Evolutionary conservation across 169 alveolate species (phyloP), one percentile per base, ranked within the genome.

Genomic region (Toxoplasma gondii): DNA sequence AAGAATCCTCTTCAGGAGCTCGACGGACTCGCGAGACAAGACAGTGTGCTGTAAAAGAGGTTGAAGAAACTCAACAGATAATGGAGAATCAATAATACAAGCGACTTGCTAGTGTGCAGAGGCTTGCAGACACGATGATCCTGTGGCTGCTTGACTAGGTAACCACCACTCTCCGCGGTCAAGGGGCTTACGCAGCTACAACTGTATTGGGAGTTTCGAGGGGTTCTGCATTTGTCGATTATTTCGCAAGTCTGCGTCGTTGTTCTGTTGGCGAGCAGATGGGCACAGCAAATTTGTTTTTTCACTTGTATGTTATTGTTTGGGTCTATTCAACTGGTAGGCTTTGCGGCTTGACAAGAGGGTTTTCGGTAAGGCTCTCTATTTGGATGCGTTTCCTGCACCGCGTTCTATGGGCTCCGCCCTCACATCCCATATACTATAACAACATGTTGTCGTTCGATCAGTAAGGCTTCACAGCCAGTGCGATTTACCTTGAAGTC

Each of bases 361-460:
- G 54, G 64, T 82, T 82, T 43, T 82, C 90, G 4, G 90, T 82
- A 29, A 82, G 90, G n/a, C 64, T 82, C 64, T 82, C 90, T 29
- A 22, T 82, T 24, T 78, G 86, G 39, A 17, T 44, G 44, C 90
- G 90, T 44, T 41, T 82, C 34, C 90, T 12, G 64, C 90, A 82
- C 27, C 90, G 90, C 41, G 90, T 82, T 31, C 90, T 36, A 49
- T 82, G 90, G 54, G 90, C 64, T 27, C 90, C 90, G 4, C 90
- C 90, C 64, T 39, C 90, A 49, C 90, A 82, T 22, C 90, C 90
- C 19, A 43, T 24, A 44, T 82, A 82, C 90, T 82, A 67, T 44
- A 12, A 16, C 67, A 1, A 39, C 64, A 43, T 22, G 9, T 31
- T 36, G 53, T 82, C 27, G 39, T 31, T 9, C 24, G 38, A 41